A percentile compares a stretch with the other conserved stretches of the same genome.
Conservation (phyloP, 225 moss, liverwort and hornwort genomes). For the Thuidium tamariscinum region DNA sequence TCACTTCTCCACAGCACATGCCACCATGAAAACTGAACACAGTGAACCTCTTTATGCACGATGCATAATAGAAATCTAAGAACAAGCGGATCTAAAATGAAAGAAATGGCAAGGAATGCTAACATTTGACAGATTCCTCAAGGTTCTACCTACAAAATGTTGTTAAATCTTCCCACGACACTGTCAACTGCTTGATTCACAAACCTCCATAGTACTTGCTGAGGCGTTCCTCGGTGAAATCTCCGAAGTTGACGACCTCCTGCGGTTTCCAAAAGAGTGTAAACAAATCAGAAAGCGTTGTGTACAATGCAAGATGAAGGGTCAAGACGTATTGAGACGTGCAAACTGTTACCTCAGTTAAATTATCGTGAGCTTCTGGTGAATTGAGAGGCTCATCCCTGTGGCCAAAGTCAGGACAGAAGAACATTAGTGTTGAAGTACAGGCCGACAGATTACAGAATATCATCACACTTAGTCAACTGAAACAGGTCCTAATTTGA, state of each 20-base stretch:
- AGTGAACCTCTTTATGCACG: background rate
- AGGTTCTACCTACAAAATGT: background rate
- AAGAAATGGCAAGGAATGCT: background rate
- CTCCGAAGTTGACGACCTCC: conserved; percentile 37
- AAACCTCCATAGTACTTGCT: conserved; percentile 28
- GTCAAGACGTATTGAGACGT: background rate
- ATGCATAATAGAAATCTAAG: background rate
- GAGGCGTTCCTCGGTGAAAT: conserved; percentile 43
- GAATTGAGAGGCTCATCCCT: conserved; percentile 44
- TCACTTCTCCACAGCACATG: background rate
- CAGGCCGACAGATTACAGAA: background rate
- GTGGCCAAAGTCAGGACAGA: background rate
- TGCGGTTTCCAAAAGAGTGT: background rate
- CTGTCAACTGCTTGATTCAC: background rate
- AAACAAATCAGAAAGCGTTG: background rate
- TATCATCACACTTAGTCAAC: background rate
- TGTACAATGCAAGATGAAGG: background rate
- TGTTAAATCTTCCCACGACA: background rate
- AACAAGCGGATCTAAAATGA: background rate
- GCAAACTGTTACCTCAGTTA: conserved; percentile 7
- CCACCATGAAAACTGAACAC: background rate
- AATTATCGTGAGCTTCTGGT: background rate
- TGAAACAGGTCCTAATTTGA: background rate
- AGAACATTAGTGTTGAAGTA: background rate
- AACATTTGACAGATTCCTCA: background rate